Conservation (phyloP, 805 yeast species). For the Wickerhamiella cacticola region DNA sequence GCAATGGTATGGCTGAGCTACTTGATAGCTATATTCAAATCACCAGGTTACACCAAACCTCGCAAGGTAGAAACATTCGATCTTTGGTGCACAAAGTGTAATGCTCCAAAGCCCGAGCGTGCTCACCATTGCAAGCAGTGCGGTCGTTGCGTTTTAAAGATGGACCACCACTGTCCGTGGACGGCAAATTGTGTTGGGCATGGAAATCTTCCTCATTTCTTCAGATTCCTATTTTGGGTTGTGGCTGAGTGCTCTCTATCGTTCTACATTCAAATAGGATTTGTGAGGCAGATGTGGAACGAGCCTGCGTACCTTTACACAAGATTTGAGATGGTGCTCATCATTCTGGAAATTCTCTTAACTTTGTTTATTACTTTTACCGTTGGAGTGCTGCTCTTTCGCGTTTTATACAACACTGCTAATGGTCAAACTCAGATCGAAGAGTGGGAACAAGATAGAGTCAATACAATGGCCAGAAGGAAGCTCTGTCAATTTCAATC, state of each 20-base stretch:
- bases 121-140: slow-evolving; percentile 35
- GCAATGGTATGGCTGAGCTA: slow-evolving; percentile 66
- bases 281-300: slow-evolving; percentile 25
- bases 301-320: slow-evolving; percentile 47
- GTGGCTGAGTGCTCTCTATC: slow-evolving; percentile 27
- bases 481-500: slow-evolving; percentile 28
- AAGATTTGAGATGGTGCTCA: slow-evolving; percentile 41
- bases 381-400: slow-evolving; percentile 43
- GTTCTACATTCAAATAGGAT: slow-evolving; percentile 23
- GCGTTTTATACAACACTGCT: slow-evolving; percentile 46
- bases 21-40: slow-evolving; percentile 46
- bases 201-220: slow-evolving; percentile 63
- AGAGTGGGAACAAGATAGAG: slow-evolving; percentile 80
- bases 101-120: slow-evolving; percentile 32
- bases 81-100: slow-evolving; percentile 20
- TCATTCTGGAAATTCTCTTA: slow-evolving; percentile 43
- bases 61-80: slow-evolving; percentile 17
- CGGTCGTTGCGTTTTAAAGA: slow-evolving; percentile 34
- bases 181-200: slow-evolving; percentile 80
- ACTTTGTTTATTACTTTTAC: slow-evolving; percentile 50
- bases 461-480: slow-evolving; percentile 48
- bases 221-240: slow-evolving; percentile 55
- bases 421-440: slow-evolving; percentile 83
- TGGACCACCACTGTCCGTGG: slow-evolving; percentile 80
- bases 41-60: slow-evolving; percentile 44